Percentiles rank a stretch among this genome's conserved stretches.
phyloP scores from a whole-genome alignment of 2,329 filamentous ascomycete species.

The Penicillium occitanis region DNA sequence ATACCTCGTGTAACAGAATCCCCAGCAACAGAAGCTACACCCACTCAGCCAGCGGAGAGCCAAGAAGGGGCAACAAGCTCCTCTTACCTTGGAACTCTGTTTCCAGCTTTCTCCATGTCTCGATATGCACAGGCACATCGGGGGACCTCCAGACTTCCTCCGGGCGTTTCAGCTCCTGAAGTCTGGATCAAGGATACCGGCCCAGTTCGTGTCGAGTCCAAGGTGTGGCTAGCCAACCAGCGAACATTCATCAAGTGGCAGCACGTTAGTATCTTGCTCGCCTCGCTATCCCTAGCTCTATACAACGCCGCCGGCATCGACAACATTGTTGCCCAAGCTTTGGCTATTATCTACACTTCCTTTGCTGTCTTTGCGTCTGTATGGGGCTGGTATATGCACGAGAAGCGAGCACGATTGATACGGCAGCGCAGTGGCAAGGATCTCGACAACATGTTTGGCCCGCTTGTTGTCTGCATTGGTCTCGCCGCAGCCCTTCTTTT shows the following conservation, averaged over 20 bases:
- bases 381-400: constrained; percentile 87
- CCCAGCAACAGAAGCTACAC: background rate
- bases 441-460: constrained; percentile 86
- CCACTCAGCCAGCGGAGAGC: background rate
- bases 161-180: constrained; percentile 81
- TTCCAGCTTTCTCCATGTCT: constrained; percentile 79
- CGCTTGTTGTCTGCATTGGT: constrained; percentile 76
- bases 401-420: constrained; percentile 74
- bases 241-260: constrained; percentile 99
- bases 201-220: constrained; percentile 88
- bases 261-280: constrained; percentile 86
- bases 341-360: constrained; percentile 79
- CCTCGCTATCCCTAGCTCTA: constrained; percentile 76
- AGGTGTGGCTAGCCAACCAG: constrained; percentile 98
- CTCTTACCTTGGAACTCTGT: constrained; percentile 47
- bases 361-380: constrained; percentile 79
- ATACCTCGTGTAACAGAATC: constrained; percentile 12
- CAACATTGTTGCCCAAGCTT: constrained; percentile 70
- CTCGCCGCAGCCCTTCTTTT: constrained; percentile 74
- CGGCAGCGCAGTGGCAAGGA: constrained; percentile 82
- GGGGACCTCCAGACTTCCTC: constrained; percentile 62
- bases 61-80: constrained; percentile 10
- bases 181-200: constrained; percentile 94
- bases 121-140: constrained; percentile 65
- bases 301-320: constrained; percentile 80